Conservation (phyloP, 2,329 filamentous ascomycete genomes). For the Byssoonygena ceratinophila region DNA sequence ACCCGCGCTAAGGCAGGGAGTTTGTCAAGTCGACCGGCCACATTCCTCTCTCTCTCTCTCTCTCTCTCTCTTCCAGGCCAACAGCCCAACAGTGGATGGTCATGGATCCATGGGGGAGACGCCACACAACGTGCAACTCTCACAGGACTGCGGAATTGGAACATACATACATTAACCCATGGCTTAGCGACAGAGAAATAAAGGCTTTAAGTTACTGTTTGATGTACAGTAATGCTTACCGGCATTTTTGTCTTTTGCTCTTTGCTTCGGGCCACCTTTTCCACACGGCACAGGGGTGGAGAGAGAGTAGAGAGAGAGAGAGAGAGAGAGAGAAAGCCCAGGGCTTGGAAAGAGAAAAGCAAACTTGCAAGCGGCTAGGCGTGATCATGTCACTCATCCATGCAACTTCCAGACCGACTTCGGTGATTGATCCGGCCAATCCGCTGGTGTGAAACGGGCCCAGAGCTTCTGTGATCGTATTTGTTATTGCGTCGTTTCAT, state of each 20-base stretch:
- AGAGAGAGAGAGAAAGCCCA: not conserved
- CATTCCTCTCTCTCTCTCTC: too few relatives aligned
- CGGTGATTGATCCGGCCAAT: constrained; percentile 1
- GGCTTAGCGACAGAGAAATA: too few relatives aligned
- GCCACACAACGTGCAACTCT: too few relatives aligned
- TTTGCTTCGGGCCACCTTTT: not conserved
- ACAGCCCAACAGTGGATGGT: too few relatives aligned
- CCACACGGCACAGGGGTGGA: not conserved
- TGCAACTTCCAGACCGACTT: not conserved
- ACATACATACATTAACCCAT: too few relatives aligned
- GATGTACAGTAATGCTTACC: too few relatives aligned
- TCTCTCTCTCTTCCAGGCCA: too few relatives aligned
- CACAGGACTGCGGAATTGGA: too few relatives aligned
- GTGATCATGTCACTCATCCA: not conserved
- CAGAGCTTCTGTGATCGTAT: not conserved
- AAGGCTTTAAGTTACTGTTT: too few relatives aligned
- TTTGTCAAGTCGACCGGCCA: too few relatives aligned
- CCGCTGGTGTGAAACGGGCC: not conserved
- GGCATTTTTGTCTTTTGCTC: not conserved
- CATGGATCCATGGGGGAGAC: too few relatives aligned
- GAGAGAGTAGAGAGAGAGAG: not conserved
- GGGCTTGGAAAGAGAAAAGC: too few relatives aligned
- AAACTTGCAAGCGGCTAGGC: not conserved
- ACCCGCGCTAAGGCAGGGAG: constrained; percentile 2
- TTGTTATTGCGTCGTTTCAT: not conserved